Evolutionary conservation across 129 eudicot species (phyloP), one percentile per base, ranked within the genome.

Genomic region (Pittosporum tobira): DNA sequence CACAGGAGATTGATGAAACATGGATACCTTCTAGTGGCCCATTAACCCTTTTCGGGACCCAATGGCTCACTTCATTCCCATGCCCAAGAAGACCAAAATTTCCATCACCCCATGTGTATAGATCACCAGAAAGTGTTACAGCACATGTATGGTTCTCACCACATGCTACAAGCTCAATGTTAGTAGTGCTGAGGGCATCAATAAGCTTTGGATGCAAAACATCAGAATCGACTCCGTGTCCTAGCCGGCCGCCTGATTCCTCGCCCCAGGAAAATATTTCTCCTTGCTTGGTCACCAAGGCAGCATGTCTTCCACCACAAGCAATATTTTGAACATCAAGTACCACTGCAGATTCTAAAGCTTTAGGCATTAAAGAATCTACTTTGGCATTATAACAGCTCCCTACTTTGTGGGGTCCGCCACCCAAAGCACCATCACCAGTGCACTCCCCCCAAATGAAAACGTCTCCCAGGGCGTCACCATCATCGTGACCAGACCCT

Each of bases 191-290:
- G 24, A 91, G 87, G 37, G 80, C 69, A 38, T 91, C 96, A 30
- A 91, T 79, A 48, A 83, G 94, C 71, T 91, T 86, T 31, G 96
- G 98, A 30, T 78, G 96, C 46, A 79, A 76, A 59, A 86, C 90
- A 66, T 91, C 94, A 54, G 90, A 77, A 72, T 91, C 94, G 5
- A 91, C 94, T 37, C 98, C 98, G 48, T 91, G 98, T 61, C 98
- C 98, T 14, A 91, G 90, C 84, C 98, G 75, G 47, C 98, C 98
- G 12, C 89, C 79, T 24, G 82, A 80, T 65, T 91, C 98, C 65
- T 91, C 96, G 7, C 98, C 98, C 98, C 98, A 91, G 25, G 98
- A 83, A 46, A 91, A 91, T 42, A 86, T 78, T 66, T 91, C 98
- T 56, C 98, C 98, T 73, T 91, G 94, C 61, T 87, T 91, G 57